Evolutionary conservation across 2,329 filamentous ascomycete genomes (phyloP).

Genomic region (Anisogramma anomala): DNA sequence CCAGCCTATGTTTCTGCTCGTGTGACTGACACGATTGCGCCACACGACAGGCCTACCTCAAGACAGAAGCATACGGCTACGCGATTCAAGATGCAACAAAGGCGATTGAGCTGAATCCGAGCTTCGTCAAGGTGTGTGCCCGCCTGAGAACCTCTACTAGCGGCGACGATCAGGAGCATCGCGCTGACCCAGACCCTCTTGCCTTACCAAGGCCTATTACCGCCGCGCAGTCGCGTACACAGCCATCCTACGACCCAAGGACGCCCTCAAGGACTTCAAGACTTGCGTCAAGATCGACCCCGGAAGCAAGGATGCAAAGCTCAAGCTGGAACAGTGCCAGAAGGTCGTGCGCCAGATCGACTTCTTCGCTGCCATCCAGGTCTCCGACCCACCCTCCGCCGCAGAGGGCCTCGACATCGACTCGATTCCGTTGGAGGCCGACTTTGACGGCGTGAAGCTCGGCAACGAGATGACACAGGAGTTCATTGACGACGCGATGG

Average conservation of each 20-base stretch:
- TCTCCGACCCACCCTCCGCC: conserved; percentile 83
- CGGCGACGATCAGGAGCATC: neutral
- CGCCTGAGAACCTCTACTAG: no score
- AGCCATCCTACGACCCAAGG: conserved; percentile 77
- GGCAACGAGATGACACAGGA: conserved; percentile 83
- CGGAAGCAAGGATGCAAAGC: conserved; percentile 75
- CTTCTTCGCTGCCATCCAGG: conserved; percentile 90
- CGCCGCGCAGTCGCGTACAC: conserved; percentile 83
- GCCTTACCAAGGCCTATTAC: conserved; percentile 65
- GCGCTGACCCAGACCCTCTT: conserved; percentile 5
- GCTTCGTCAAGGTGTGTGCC: conserved; percentile 67
- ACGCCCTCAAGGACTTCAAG: conserved; percentile 86
- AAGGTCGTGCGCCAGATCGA: conserved; percentile 86
- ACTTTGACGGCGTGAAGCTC: conserved; percentile 75
- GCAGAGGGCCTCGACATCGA: conserved; percentile 84
- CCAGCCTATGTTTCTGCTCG: conserved; percentile 22
- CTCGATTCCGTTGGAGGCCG: conserved; percentile 66
- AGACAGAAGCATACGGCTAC: conserved; percentile 89
- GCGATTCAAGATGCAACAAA: conserved; percentile 83
- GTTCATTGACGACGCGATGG: conserved; percentile 95
- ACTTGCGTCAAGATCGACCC: conserved; percentile 81
- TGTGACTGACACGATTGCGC: conserved; percentile 31
- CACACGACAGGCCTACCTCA: conserved; percentile 66
- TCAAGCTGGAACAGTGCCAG: conserved; percentile 86
- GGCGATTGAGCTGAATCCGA: conserved; percentile 78